Conservation (phyloP, 2,329 filamentous ascomycete genomes). For the Colletotrichum eleusines region DNA sequence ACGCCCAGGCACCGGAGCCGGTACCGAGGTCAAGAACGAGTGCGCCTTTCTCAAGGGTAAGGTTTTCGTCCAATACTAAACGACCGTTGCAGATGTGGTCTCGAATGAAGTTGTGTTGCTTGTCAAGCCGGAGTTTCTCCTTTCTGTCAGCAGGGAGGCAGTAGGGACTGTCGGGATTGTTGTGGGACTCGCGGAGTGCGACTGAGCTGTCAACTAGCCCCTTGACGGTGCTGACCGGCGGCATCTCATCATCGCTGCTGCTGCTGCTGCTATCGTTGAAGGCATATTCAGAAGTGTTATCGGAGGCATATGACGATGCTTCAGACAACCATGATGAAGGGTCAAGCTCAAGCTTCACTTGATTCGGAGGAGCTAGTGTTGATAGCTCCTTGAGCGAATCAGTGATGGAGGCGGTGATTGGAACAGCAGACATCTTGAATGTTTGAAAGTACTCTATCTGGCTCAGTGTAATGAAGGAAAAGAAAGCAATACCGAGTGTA, state of each 20-base stretch:
- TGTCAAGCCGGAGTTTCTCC: constrained; percentile 2
- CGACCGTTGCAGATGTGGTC: constrained; percentile 10
- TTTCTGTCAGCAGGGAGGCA: constrained; percentile 7
- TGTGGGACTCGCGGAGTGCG: neutral
- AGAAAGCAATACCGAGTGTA: neutral
- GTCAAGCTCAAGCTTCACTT: neutral
- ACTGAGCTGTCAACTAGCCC: neutral
- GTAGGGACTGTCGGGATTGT: neutral
- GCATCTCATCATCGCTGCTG: neutral
- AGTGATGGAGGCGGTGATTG: neutral
- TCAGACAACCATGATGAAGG: neutral
- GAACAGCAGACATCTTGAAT: neutral
- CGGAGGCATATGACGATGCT: neutral
- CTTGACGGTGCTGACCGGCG: neutral
- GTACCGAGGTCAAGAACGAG: constrained; percentile 6
- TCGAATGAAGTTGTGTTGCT: constrained; percentile 6
- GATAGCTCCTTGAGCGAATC: neutral
- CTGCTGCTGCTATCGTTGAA: neutral
- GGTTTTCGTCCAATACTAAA: neutral
- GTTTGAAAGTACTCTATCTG: neutral
- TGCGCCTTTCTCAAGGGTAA: neutral
- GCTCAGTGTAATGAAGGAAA: neutral
- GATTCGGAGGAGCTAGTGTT: neutral
- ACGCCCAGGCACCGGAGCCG: constrained; percentile 2
- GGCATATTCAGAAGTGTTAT: neutral